Base-by-base conservation (phyloP, 805 yeast species). In the Kuraishia hungarica region DNA sequence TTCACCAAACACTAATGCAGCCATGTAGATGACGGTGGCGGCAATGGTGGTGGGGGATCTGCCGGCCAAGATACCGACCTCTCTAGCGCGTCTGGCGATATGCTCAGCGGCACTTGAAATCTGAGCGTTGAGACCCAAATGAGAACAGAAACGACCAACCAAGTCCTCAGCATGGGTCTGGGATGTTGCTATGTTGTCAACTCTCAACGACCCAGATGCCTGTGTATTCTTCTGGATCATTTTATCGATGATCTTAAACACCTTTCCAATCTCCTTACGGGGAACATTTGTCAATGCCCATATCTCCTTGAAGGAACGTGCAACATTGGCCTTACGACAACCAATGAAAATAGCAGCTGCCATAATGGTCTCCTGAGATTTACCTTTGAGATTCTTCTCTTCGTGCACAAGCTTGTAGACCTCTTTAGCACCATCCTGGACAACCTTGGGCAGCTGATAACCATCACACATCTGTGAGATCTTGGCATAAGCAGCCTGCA, bases 391-490 rank as follows among this genome's bases (percentile, higher is more conserved):
- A 10, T 86, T 80, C 62, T 84, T 82, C 60, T 91, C 96, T 60
- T 93, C 97, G 63, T 89, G 84, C 21, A 93, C 96, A 55, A 92
- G 71, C 67, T 92, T 91, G 69, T 88, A 94, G 24, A 96, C 97
- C 71, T 94, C 97, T 67, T 94, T 94, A 26, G 98, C 97, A 61
- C 97, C 96, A 70, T 94, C 98, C 66, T 91, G 97, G 2, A 94
- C 98, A 59, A 94, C 89, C 65, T 89, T 87, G 11, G 99, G 97
- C 54, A 93, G 72, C 67, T 91, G 94, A 61, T 89, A 94, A 13
- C 97, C 97, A 67, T 94, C 99, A 71, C 98, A 94, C 87, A 94
- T 86, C 74, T 90, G 96, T 1, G 97, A 85, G 47, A 93, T 91
- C 69, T 86, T 88, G 19, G 94, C 84, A 71, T 87, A 94, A 1